Base-by-base conservation (phyloP, 1,284 basidiomycete genomes). In the Puccinia horiana region DNA sequence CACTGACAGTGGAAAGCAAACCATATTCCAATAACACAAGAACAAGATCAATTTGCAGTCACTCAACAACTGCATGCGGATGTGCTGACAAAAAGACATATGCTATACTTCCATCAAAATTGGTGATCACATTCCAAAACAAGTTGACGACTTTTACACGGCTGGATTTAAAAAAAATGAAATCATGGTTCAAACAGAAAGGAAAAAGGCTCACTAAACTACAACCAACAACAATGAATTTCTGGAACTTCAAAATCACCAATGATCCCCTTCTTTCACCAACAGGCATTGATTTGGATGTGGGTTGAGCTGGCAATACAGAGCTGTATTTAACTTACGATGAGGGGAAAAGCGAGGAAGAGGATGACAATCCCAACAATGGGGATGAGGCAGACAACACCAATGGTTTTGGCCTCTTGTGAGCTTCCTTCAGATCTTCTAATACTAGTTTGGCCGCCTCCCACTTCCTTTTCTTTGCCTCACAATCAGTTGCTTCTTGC, bases 61-160 rank as follows among this genome's bases (percentile, higher is more conserved):
- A 29, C 67, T 69, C 40, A 69, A 69, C 16, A 69, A 69, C 67
- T 69, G 67, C 44, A 3, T 69, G 20, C 67, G 16, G 9, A 69
- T 69, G 67, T 42, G 37, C 26, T 18, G 67, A 69, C 63, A 67
- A 67, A 67, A 67, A 32, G 63, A 67, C 40, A 67, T 42, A 37
- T 67, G 32, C 20, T 18, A 40, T 12, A 14, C 20, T 40, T 3
- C 63, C 9, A 14, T 16, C 35, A 67, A 67, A 23, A 12, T 42
- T 9, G 40, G 18, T 40, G 35, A 67, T 2, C 23, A 40, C 23
- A n/a, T 40, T 40, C 63, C 63, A 67, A 8, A 67, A 40, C 18
- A 37, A n/a, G 8, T 20, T 37, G 32, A 37, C 11, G 23, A 67
- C 40, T 67, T 67, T 8, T 67, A 40, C 29, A 6, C 23, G 20